Conservation (phyloP, 2,329 filamentous ascomycete genomes). For the Aspergillus eucalypticola region DNA sequence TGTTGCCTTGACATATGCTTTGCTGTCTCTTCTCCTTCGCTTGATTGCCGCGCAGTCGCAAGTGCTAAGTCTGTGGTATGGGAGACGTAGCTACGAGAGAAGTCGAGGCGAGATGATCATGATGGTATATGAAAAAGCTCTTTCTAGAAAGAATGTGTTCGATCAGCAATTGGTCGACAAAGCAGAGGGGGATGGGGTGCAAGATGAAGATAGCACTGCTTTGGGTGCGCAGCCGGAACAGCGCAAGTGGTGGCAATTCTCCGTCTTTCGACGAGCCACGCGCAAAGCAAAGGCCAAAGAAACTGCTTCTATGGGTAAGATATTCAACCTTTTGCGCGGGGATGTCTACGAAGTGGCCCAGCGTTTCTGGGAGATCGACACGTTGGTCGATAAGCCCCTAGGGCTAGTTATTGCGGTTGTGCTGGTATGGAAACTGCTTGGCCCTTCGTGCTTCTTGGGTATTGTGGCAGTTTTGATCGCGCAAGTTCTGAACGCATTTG, state of each 20-base stretch:
- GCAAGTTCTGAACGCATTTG: constrained; percentile 67
- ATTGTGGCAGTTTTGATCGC: constrained; percentile 68
- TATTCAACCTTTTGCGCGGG: constrained; percentile 78
- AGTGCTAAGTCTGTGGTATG: constrained; percentile 76
- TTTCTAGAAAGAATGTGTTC: constrained; percentile 63
- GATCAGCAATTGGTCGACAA: constrained; percentile 34
- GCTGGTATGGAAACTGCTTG: constrained; percentile 76
- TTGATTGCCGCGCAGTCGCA: constrained; percentile 64
- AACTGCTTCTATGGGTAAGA: constrained; percentile 83
- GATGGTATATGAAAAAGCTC: constrained; percentile 77
- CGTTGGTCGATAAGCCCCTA: constrained; percentile 73
- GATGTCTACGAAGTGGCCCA: constrained; percentile 44
- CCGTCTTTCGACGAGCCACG: constrained; percentile 24
- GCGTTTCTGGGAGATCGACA: constrained; percentile 81
- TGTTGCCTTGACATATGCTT: constrained; percentile 66
- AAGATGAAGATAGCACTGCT: constrained; percentile 18
- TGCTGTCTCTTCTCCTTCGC: constrained; percentile 61
- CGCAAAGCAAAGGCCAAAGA: constrained; percentile 44
- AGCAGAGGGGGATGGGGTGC: constrained; percentile 19
- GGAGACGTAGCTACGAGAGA: constrained; percentile 79
- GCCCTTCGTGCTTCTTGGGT: constrained; percentile 74
- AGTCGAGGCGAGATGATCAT: constrained; percentile 83
- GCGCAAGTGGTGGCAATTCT: constrained; percentile 29
- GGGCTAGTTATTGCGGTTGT: constrained; percentile 72
- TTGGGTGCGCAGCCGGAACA: constrained; percentile 25